Percentiles rank a stretch among this genome's conserved stretches.
These are phyloP conservation scores for Eimeria acervulina DNA, from an alignment of 169 alveolate species.

Conservation along the genomic window DNA sequence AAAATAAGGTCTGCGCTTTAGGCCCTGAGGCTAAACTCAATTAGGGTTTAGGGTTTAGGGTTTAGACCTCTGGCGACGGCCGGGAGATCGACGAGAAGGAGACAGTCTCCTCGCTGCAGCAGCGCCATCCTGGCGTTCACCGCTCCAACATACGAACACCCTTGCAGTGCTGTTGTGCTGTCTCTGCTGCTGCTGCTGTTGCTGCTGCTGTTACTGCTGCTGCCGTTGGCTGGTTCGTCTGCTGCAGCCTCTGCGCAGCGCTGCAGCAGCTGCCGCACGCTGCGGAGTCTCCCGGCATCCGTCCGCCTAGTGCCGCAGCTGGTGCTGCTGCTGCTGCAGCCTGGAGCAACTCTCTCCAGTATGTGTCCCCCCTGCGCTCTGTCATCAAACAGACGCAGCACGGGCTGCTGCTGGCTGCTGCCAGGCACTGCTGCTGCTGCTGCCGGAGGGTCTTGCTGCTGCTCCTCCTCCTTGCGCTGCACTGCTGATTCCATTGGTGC, in stretches of 20 bases:
- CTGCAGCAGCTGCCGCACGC: conserved; percentile 52
- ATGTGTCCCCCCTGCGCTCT: conserved; percentile 24
- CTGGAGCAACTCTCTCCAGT: not conserved
- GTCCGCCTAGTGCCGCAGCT: not conserved
- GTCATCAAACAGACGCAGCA: conserved; percentile 32
- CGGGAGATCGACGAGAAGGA: conserved; percentile 55
- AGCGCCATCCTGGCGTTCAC: conserved; percentile 48
- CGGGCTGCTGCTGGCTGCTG: conserved; percentile 23
- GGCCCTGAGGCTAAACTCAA: too few relatives aligned
- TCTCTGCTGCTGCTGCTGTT: not conserved
- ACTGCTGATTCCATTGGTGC: not conserved
- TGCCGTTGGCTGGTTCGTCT: not conserved
- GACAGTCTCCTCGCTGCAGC: conserved; percentile 56
- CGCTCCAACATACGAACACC: conserved; percentile 37
- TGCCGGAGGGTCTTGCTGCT: not conserved
- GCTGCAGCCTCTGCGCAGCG: conserved; percentile 46
- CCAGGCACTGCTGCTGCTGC: too few relatives aligned
- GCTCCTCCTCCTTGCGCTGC: not conserved
- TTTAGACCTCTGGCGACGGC: conserved; percentile 42
- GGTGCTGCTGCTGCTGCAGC: conserved; percentile 24
- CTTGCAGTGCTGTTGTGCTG: conserved; percentile 34
- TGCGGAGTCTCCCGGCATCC: conserved; percentile 38
- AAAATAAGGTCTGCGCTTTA: not conserved
- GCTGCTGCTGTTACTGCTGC: not conserved
- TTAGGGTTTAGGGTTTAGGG: not conserved